Evolutionary conservation across 768 basidiomycete genomes (phyloP), one percentile per base, ranked within the genome.

Genomic region (Hericium rajendrae): DNA sequence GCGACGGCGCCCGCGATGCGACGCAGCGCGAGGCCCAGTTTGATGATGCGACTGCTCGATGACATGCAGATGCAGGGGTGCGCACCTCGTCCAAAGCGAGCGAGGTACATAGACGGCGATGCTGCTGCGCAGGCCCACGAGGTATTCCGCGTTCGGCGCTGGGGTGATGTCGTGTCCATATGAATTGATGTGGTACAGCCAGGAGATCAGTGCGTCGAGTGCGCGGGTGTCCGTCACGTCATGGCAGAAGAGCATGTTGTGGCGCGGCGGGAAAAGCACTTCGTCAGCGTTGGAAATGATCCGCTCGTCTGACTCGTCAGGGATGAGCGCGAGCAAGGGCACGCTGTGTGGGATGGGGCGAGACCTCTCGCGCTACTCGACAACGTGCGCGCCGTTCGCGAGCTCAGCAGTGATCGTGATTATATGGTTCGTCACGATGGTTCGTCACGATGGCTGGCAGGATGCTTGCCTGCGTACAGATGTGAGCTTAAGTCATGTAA

Each of bases 351-450:
- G 40, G 41, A 87, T 79, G 4, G 93, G 93, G 69, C 95, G 93
- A 2, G 91, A 94, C 62, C 94, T 94, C 64, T 92, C 88, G 68
- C 92, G 95, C 71, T 97, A 94, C 15, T 94, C 94, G 46, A 94
- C 84, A 46, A 97, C 80, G 53, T 77, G 82, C 26, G 78, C 72
- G 10, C 88, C 89, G 63, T 94, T 82, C 66, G 82, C 88, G 65
- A 95, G 77, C 70, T 94, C 87, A 24, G 86, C 92, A 40, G 93
- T 91, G 60, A 98, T 94, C 13, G 93, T 97, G n/a, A 93, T 91
- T 0, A 89, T 93, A 68, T 92, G 91, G 69, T 92, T 94, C 11
- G 94, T 98, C 43, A 94, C 83, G 61, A 98, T 88, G 3, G 86
- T 91, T n/a, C n/a, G n/a, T n/a, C n/a, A n/a, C n/a, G n/a, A n/a